These are phyloP conservation scores for Aspergillus nidulans DNA, from an alignment of 495 filamentous ascomycete species.

Conservation along the genomic window DNA sequence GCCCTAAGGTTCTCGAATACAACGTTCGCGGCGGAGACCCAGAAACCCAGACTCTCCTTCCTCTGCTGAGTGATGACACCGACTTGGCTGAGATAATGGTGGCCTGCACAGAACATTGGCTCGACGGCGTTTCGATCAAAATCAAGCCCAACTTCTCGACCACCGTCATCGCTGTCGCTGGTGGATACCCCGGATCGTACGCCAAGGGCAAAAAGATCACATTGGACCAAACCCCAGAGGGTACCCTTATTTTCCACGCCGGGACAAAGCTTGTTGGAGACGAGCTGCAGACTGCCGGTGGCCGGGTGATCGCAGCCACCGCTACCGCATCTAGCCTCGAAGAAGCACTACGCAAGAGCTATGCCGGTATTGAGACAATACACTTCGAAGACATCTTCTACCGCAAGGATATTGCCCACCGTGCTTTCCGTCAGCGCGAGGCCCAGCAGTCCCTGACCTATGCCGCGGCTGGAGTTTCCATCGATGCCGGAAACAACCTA, in stretches of 20 bases:
- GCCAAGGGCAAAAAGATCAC: slow-evolving; percentile 75
- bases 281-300: slow-evolving; percentile 71
- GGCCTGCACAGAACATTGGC: slow-evolving; percentile 71
- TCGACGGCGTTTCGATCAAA: slow-evolving; percentile 66
- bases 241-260: slow-evolving; percentile 83
- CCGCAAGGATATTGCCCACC: slow-evolving; percentile 88
- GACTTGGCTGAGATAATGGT: slow-evolving; percentile 90
- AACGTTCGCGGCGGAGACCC: slow-evolving; percentile 96
- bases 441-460: slow-evolving; percentile 70
- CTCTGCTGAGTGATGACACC: slow-evolving; percentile 70
- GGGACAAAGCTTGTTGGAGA: slow-evolving; percentile 66
- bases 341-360: slow-evolving; percentile 79
- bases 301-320: slow-evolving; percentile 85
- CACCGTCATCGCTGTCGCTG: slow-evolving; percentile 90
- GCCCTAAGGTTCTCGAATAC: slow-evolving; percentile 90
- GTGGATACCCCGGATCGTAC: slow-evolving; percentile 91
- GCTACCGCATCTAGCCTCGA: slow-evolving; percentile 71
- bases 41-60: slow-evolving; percentile 88
- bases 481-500: slow-evolving; percentile 85
- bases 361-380: slow-evolving; percentile 71
- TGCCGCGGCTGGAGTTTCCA: slow-evolving; percentile 86
- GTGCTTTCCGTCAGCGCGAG: slow-evolving; percentile 41
- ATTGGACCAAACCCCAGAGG: slow-evolving; percentile 43
- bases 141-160: slow-evolving; percentile 66
- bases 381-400: slow-evolving; percentile 88